Percentiles rank a stretch among this genome's conserved stretches.
Evolutionary conservation across 495 filamentous ascomycete species (phyloP).

Genomic region (Talaromyces proteolyticus): DNA sequence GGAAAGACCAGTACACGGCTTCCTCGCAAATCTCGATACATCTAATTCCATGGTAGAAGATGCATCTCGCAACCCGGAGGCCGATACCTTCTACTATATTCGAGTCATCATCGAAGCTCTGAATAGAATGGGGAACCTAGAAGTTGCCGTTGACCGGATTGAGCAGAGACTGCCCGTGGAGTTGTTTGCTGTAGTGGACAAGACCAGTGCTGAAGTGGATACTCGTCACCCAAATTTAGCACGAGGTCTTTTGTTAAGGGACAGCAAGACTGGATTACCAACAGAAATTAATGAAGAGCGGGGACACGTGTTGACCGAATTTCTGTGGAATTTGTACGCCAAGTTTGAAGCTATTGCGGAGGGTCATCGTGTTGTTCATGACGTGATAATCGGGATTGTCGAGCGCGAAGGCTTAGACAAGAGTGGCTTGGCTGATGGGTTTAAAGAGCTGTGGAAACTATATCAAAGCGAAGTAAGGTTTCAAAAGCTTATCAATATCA

Average conservation of each 20-base stretch:
- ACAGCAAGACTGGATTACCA: conserved; percentile 49
- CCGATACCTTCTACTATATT: conserved; percentile 90
- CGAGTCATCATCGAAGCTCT: conserved; percentile 81
- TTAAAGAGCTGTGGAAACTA: conserved; percentile 92
- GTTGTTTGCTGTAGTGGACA: conserved; percentile 88
- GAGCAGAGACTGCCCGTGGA: conserved; percentile 93
- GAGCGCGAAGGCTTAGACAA: conserved; percentile 63
- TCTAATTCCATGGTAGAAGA: conserved; percentile 73
- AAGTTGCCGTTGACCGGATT: conserved; percentile 79
- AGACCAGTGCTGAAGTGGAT: conserved; percentile 89
- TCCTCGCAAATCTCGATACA: conserved; percentile 77
- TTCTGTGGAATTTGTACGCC: conserved; percentile 86
- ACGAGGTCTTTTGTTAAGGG: conserved; percentile 48
- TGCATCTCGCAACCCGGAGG: conserved; percentile 84
- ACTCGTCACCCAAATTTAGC: conserved; percentile 72
- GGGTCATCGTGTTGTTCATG: conserved; percentile 88
- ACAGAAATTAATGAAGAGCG: conserved; percentile 64
- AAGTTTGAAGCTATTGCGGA: conserved; percentile 97
- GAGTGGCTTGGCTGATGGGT: conserved; percentile 63
- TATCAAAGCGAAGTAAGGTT: conserved; percentile 65
- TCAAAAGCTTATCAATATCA: conserved; percentile 19
- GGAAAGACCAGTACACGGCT: conserved; percentile 65
- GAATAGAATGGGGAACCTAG: conserved; percentile 79
- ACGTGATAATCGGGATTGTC: conserved; percentile 76
- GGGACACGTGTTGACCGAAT: conserved; percentile 78